A percentile compares a stretch with the other conserved stretches of the same genome.
These are phyloP conservation scores for Uronychia setigera DNA, from an alignment of 73 alveolate genomes.

Conservation along the genomic window DNA sequence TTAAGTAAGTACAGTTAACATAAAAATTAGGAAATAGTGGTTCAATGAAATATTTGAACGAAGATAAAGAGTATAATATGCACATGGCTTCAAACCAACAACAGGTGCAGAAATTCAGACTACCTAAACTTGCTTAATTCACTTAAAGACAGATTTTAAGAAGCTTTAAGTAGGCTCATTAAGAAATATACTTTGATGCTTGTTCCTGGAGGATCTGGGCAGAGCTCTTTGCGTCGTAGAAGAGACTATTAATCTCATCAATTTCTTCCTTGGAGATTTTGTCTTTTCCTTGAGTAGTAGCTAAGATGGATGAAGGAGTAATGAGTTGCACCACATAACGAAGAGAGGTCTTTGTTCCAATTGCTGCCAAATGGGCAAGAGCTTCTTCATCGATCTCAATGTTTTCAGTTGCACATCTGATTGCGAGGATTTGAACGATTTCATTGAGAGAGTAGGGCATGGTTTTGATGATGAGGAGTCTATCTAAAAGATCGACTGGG, in stretches of 20 bases:
- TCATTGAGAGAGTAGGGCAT: constrained; percentile 97
- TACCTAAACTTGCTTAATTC: not conserved
- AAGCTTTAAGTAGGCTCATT: too few relatives aligned
- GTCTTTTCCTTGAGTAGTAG: constrained; percentile 95
- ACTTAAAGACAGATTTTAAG: not conserved
- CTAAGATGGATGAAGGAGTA: constrained; percentile 96
- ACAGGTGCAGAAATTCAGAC: not conserved
- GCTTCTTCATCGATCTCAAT: constrained; percentile 98
- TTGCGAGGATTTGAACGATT: constrained; percentile 94
- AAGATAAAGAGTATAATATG: not conserved
- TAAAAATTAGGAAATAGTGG: not conserved
- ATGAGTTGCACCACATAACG: constrained; percentile 94
- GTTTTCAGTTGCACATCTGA: constrained; percentile 97
- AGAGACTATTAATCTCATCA: constrained; percentile 93
- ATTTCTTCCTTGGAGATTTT: constrained; percentile 79
- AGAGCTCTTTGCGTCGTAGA: constrained; percentile 97
- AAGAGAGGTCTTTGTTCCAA: constrained; percentile 83
- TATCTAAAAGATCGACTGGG: constrained; percentile 98
- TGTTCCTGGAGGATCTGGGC: constrained; percentile 96
- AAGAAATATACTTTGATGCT: constrained; percentile 95
- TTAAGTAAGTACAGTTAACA: not conserved
- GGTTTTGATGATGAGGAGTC: constrained; percentile 97
- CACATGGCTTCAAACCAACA: not conserved
- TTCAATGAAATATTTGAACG: not conserved
- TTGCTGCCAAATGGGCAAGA: constrained; percentile 86